These are phyloP conservation scores for Davidsoniella australis DNA, from an alignment of 2,329 filamentous ascomycete species.

Conservation along the genomic window DNA sequence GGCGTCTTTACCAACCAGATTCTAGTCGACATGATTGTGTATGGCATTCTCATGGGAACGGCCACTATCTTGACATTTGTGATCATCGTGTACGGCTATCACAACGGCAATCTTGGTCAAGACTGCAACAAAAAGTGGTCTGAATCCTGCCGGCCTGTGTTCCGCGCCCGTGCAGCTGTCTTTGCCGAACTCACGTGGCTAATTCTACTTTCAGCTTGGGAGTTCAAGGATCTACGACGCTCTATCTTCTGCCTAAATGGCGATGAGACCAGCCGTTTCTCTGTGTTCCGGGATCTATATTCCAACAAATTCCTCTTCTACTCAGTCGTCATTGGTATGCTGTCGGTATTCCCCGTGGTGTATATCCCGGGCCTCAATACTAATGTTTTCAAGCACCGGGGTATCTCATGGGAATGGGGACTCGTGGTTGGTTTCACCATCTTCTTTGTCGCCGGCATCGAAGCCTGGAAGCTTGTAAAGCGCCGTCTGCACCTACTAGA, in stretches of 20 bases:
- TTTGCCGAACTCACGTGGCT: constrained; percentile 61
- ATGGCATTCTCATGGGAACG: constrained; percentile 60
- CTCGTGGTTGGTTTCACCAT: constrained; percentile 46
- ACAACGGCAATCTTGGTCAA: constrained; percentile 36
- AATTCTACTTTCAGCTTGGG: constrained; percentile 59
- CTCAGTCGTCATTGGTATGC: constrained; percentile 40
- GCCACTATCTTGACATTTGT: constrained; percentile 50
- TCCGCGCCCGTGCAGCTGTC: constrained; percentile 53
- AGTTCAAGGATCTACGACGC: constrained; percentile 56
- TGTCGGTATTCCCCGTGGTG: constrained; percentile 50
- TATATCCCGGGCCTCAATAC: constrained; percentile 57
- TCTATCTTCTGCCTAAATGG: constrained; percentile 53
- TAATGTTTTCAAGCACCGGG: constrained; percentile 54
- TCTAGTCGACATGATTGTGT: constrained; percentile 62
- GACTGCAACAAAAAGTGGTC: constrained; percentile 47
- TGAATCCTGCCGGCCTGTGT: constrained; percentile 40
- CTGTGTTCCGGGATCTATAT: constrained; percentile 46
- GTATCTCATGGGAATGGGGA: constrained; percentile 61
- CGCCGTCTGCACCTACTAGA: constrained; percentile 35
- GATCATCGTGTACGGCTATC: constrained; percentile 42
- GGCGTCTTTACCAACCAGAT: constrained; percentile 68
- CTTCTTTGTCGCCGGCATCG: constrained; percentile 49
- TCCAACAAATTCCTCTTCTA: constrained; percentile 55
- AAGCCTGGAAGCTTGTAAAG: constrained; percentile 57
- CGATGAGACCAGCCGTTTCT: constrained; percentile 30